A percentile compares a stretch with the other conserved stretches of the same genome.
Evolutionary conservation across 2,329 filamentous ascomycete genomes (phyloP).

Genomic region (Colletotrichum trifolii): DNA sequence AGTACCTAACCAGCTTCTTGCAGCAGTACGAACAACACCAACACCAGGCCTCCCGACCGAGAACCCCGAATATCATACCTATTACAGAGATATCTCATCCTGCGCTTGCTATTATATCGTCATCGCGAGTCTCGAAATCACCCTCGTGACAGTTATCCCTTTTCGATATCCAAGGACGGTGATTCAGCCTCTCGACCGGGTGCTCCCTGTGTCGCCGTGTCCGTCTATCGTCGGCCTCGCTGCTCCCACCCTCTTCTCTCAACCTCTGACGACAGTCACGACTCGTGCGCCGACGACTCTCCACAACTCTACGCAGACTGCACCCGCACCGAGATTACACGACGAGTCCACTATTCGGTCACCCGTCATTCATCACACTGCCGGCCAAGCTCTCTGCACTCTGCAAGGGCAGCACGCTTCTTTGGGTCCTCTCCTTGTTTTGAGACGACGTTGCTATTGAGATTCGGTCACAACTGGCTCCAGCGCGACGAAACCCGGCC

Average conservation of each 20-base stretch:
- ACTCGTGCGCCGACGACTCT: slow-evolving; percentile 27
- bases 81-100: slow-evolving; percentile 4
- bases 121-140: slow-evolving; percentile 30
- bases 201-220: slow-evolving; percentile 8
- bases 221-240: slow-evolving; percentile 6
- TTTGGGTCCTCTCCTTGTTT: slow-evolving; percentile 1
- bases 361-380: not conserved
- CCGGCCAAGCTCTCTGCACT: not conserved
- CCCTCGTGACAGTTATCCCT: slow-evolving; percentile 22
- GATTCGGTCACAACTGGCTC: not conserved
- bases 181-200: slow-evolving; percentile 9
- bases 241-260: slow-evolving; percentile 13
- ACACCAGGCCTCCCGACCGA: slow-evolving; percentile 18
- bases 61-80: slow-evolving; percentile 12
- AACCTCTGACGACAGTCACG: slow-evolving; percentile 32
- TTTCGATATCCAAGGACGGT: slow-evolving; percentile 23
- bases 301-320: slow-evolving; percentile 32
- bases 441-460: slow-evolving; percentile 11
- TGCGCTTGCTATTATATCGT: not conserved
- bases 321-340: slow-evolving; percentile 25
- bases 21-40: not conserved
- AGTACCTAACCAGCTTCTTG: not conserved
- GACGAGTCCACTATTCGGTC: slow-evolving; percentile 5
- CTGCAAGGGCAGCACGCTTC: slow-evolving; percentile 21
- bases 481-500: slow-evolving; percentile 15